Conservation (phyloP, 352 stramenopile genomes). For the Blastocystis hominis region DNA sequence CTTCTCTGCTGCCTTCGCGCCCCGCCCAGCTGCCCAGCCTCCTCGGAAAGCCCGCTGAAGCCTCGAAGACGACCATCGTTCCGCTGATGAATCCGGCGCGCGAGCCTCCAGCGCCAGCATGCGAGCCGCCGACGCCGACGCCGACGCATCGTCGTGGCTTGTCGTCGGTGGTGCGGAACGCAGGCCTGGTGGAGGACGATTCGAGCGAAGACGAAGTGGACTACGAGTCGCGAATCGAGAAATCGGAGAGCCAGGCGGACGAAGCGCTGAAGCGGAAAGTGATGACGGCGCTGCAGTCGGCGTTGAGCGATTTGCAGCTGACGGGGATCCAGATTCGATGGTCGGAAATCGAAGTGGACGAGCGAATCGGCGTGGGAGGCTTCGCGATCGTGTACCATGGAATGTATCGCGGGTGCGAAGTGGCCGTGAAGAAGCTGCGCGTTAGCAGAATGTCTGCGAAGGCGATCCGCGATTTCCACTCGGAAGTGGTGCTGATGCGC, state of each 20-base stretch:
- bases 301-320: slow-evolving; percentile 51
- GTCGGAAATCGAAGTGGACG: slow-evolving; percentile 45
- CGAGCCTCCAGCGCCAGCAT: too few species aligned
- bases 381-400: slow-evolving; percentile 56
- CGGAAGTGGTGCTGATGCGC: slow-evolving; percentile 64
- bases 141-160: not conserved
- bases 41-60: not conserved
- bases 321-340: slow-evolving; percentile 54
- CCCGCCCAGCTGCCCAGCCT: not conserved
- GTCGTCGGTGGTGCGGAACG: slow-evolving; percentile 33
- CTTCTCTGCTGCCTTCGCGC: not conserved
- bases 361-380: slow-evolving; percentile 48
- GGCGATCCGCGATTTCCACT: slow-evolving; percentile 61
- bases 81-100: slow-evolving; percentile 8
- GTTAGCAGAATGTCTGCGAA: slow-evolving; percentile 51
- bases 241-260: slow-evolving; percentile 38
- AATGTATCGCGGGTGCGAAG: slow-evolving; percentile 55
- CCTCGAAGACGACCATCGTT: slow-evolving; percentile 22
- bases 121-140: too few species aligned
- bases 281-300: slow-evolving; percentile 45
- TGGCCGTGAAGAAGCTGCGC: slow-evolving; percentile 57
- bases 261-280: slow-evolving; percentile 52
- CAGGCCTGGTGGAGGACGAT: slow-evolving; percentile 29
- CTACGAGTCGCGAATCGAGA: slow-evolving; percentile 56
- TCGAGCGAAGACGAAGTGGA: slow-evolving; percentile 35